These are phyloP conservation scores for Mallotus nudiflorus DNA, from an alignment of 345 rosid species.

Conservation along the genomic window DNA sequence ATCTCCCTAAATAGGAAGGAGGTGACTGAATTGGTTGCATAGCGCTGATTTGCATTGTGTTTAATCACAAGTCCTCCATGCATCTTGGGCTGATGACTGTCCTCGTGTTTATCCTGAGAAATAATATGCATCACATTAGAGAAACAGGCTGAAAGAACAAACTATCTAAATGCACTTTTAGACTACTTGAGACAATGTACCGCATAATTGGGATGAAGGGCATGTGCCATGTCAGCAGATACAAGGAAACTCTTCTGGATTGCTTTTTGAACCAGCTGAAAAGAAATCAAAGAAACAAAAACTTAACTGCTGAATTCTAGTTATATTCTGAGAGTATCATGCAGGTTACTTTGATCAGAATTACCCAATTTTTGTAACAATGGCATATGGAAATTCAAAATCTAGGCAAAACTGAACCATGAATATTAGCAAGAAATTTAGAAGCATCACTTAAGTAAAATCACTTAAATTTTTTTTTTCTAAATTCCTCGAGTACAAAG, in stretches of 20 bases:
- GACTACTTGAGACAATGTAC: constrained; percentile 31
- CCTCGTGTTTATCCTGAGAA: constrained; percentile 92
- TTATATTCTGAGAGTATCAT: neutral
- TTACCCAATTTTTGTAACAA: neutral
- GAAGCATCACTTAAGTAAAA: neutral
- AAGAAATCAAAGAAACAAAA: constrained; percentile 16
- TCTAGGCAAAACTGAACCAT: neutral
- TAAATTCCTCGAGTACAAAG: neutral
- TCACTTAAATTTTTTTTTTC: neutral
- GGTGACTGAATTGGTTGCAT: constrained; percentile 93
- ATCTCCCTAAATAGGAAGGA: constrained; percentile 82
- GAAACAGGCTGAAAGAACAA: constrained; percentile 12
- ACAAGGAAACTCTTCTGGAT: constrained; percentile 86
- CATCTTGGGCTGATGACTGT: constrained; percentile 91
- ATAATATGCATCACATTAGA: constrained; percentile 13
- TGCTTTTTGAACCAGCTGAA: constrained; percentile 80
- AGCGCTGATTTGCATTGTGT: constrained; percentile 94
- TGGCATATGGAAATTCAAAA: neutral
- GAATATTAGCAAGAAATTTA: neutral
- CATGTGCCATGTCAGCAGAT: constrained; percentile 99
- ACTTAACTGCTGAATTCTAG: neutral
- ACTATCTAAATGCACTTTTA: constrained; percentile 9
- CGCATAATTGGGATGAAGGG: constrained; percentile 91
- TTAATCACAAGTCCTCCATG: constrained; percentile 99
- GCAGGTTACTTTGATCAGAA: neutral